Evolutionary conservation across 176 grass and related monocot species (phyloP).

Genomic region (Raddia guianensis): DNA sequence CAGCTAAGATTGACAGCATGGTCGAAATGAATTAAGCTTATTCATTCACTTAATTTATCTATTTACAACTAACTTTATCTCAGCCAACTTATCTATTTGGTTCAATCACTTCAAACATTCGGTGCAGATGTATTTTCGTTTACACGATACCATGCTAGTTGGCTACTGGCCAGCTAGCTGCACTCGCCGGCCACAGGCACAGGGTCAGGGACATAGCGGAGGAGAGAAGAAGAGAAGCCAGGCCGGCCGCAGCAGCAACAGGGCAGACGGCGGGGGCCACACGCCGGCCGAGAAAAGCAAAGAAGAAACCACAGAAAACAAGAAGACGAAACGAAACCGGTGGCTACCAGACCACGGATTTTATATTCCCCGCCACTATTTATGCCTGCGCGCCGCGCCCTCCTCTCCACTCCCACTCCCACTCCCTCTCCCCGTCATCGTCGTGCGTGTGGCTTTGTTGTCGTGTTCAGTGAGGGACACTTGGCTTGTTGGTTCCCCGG

Average conservation of each 20-base stretch:
- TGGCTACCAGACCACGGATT: constrained; percentile 45
- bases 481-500: not conserved
- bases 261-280: not conserved
- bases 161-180: not conserved
- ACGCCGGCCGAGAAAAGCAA: not conserved
- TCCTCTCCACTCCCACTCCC: not conserved
- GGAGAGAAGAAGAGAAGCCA: not conserved
- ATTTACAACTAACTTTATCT: too few species aligned
- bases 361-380: constrained; percentile 38
- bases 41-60: too few species aligned
- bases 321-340: constrained; percentile 21
- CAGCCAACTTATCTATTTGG: too few species aligned
- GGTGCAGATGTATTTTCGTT: too few species aligned
- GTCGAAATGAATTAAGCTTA: too few species aligned
- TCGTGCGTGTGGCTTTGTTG: not conserved
- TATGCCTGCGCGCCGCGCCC: not conserved
- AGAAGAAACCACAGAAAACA: not conserved
- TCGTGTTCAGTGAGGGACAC: not conserved
- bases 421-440: not conserved
- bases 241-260: not conserved
- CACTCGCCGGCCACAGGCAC: not conserved
- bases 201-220: not conserved
- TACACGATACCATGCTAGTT: too few species aligned
- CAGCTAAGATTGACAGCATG: too few species aligned
- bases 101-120: too few species aligned